Evolutionary conservation across 2,329 filamentous ascomycete genomes (phyloP).

Genomic region (Gaeumannomyces tritici): DNA sequence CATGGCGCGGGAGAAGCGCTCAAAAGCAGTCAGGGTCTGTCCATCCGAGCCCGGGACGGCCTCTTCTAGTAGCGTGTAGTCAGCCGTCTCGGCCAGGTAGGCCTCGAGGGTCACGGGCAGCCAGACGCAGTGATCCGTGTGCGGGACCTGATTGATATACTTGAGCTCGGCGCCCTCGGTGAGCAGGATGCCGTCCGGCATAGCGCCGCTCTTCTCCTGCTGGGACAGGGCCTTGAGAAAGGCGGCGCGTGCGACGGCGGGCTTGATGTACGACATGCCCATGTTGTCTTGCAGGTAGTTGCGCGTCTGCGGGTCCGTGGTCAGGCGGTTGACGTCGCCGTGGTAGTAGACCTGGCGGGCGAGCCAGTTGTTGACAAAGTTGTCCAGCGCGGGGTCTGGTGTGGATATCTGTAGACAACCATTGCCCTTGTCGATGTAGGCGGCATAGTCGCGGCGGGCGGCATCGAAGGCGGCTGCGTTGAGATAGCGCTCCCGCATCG

Average conservation of each 20-base stretch:
- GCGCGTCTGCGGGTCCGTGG: conserved; percentile 48
- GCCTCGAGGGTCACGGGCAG: conserved; percentile 43
- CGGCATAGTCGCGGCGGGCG: conserved; percentile 35
- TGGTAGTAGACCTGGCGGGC: conserved; percentile 49
- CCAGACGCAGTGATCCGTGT: conserved; percentile 52
- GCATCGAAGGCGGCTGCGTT: conserved; percentile 35
- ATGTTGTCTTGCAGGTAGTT: conserved; percentile 53
- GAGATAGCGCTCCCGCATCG: conserved; percentile 36
- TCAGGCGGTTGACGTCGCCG: conserved; percentile 47
- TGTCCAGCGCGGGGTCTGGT: conserved; percentile 43
- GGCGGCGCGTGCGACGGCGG: conserved; percentile 35
- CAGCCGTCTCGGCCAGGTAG: conserved; percentile 44
- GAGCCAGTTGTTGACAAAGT: conserved; percentile 51
- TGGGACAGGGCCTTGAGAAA: conserved; percentile 40
- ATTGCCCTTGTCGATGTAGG: conserved; percentile 37
- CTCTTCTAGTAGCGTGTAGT: conserved; percentile 38
- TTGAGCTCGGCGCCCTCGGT: conserved; percentile 45
- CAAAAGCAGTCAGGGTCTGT: conserved; percentile 38
- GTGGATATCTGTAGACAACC: conserved; percentile 40
- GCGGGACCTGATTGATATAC: conserved; percentile 52
- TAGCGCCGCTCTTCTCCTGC: conserved; percentile 43
- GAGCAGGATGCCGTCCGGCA: conserved; percentile 48
- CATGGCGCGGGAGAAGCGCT: conserved; percentile 46
- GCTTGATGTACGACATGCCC: conserved; percentile 49
- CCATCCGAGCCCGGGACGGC: conserved; percentile 33